These are phyloP conservation scores for Castanea crenata DNA, from an alignment of 306 rosid species.

Conservation along the genomic window DNA sequence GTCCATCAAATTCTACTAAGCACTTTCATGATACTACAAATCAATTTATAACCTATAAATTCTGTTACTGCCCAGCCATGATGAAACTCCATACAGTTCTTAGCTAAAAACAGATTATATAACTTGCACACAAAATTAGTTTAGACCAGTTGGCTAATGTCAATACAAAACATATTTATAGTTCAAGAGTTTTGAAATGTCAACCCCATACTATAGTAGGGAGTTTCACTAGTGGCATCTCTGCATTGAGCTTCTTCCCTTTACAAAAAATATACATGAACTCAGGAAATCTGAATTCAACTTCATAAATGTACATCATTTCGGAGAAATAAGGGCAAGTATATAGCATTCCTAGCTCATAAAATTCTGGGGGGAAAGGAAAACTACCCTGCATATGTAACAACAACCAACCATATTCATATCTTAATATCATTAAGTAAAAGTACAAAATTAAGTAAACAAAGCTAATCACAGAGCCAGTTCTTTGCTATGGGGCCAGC, in stretches of 20 bases:
- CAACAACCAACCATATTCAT: not conserved
- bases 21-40: constrained; percentile 6
- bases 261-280: not conserved
- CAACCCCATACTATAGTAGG: not conserved
- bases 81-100: constrained; percentile 13
- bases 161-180: constrained; percentile 3
- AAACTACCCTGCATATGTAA: not conserved
- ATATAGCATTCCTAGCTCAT: not conserved
- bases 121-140: not conserved
- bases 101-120: not conserved
- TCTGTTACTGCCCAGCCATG: constrained; percentile 13
- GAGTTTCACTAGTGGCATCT: not conserved
- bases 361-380: not conserved
- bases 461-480: not conserved
- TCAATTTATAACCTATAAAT: constrained; percentile 8
- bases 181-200: constrained; percentile 7
- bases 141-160: not conserved
- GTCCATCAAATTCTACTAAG: constrained; percentile 21
- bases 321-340: not conserved
- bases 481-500: not conserved
- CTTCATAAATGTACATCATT: not conserved
- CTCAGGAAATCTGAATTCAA: not conserved
- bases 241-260: constrained; percentile 17
- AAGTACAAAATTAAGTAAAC: not conserved
- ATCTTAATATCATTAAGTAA: not conserved